Conservation (phyloP, 371 early-diverging fungal species). For the Mortierella sp. region DNA sequence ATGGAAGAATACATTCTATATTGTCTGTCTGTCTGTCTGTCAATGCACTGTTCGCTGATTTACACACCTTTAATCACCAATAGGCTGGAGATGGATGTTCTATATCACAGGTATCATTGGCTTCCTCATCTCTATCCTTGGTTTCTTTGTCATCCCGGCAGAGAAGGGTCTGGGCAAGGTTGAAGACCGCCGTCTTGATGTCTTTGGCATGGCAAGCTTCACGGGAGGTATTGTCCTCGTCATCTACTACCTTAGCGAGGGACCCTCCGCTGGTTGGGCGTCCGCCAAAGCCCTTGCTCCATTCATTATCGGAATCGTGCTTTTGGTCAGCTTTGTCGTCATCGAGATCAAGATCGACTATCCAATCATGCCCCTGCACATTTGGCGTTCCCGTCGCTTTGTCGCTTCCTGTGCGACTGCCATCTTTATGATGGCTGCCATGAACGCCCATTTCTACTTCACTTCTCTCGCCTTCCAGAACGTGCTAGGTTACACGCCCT, state of each 20-base stretch:
- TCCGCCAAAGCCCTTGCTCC: slow-evolving; percentile 43
- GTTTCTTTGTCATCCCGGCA: slow-evolving; percentile 31
- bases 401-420: slow-evolving; percentile 19
- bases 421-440: slow-evolving; percentile 20
- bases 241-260: slow-evolving; percentile 57
- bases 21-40: too few relatives aligned
- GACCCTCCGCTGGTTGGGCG: slow-evolving; percentile 46
- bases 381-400: slow-evolving; percentile 33
- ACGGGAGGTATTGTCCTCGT: slow-evolving; percentile 51
- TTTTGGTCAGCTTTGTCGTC: slow-evolving; percentile 12
- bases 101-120: slow-evolving; percentile 54
- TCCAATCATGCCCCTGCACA: slow-evolving; percentile 38
- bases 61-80: neutral
- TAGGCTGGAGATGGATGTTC: slow-evolving; percentile 61
- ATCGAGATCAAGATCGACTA: slow-evolving; percentile 27
- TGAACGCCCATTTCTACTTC: slow-evolving; percentile 17
- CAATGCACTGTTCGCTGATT: neutral
- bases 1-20: too few relatives aligned
- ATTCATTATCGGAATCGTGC: slow-evolving; percentile 18
- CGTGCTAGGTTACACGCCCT: slow-evolving; percentile 15
- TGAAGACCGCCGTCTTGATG: slow-evolving; percentile 41
- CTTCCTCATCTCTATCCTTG: slow-evolving; percentile 18
- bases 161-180: slow-evolving; percentile 17
- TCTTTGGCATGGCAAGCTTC: slow-evolving; percentile 51
- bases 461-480: slow-evolving; percentile 25